Evolutionary conservation across 2,329 filamentous ascomycete species (phyloP).

Genomic region (Claviceps africana): DNA sequence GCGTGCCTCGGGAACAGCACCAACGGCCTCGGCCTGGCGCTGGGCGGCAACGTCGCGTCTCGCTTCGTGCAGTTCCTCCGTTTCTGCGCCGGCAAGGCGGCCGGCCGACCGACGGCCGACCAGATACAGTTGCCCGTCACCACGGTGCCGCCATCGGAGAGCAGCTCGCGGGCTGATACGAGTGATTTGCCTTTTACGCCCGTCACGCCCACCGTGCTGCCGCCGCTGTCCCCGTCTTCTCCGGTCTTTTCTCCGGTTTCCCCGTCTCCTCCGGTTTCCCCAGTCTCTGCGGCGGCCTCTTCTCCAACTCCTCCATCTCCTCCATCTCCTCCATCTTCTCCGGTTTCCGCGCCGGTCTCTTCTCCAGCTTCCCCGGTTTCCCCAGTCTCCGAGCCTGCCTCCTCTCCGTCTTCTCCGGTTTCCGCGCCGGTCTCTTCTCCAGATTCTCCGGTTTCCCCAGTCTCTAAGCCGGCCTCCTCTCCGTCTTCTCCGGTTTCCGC

Average conservation of each 20-base stretch:
- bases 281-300: background rate
- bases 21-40: conserved; percentile 13
- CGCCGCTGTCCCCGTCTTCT: background rate
- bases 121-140: conserved; percentile 14
- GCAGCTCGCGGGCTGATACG: conserved; percentile 13
- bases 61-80: conserved; percentile 30
- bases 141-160: conserved; percentile 10
- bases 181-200: conserved; percentile 11
- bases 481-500: no score
- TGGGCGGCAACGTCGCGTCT: conserved; percentile 21
- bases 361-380: background rate
- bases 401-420: background rate
- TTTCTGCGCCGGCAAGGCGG: conserved; percentile 27
- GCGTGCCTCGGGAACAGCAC: conserved; percentile 24
- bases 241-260: accelerated
- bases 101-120: conserved; percentile 7
- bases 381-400: background rate
- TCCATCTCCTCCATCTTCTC: no score
- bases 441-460: background rate
- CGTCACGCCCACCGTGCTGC: conserved; percentile 4
- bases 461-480: no score
- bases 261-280: no score
- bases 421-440: no score
- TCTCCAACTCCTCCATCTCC: background rate
- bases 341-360: no score